These are phyloP conservation scores for Aspergillus pseudoterreus DNA, from an alignment of 2,329 filamentous ascomycete species.

Conservation along the genomic window DNA sequence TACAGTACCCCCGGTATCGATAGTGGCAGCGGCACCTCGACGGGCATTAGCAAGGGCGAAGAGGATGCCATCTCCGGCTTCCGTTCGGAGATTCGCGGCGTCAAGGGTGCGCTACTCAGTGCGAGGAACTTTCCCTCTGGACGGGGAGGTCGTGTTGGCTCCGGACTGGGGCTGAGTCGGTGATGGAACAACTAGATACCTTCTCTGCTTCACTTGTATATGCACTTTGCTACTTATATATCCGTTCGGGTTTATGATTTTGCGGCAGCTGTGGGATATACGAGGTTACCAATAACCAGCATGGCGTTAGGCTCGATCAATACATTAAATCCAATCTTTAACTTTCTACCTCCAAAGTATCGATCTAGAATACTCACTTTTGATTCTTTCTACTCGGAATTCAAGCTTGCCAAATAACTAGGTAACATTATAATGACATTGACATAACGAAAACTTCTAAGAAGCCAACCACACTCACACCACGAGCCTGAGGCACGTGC, in stretches of 20 bases:
- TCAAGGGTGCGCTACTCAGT: slow-evolving; percentile 62
- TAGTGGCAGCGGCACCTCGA: slow-evolving; percentile 10
- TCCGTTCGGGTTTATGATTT: background rate
- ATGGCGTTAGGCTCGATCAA: slow-evolving; percentile 5
- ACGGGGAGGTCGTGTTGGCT: slow-evolving; percentile 24
- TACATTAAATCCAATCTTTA: background rate
- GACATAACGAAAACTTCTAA: slow-evolving; percentile 10
- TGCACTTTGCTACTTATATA: background rate
- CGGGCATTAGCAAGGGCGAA: slow-evolving; percentile 39
- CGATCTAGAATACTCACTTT: background rate
- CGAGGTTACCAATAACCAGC: slow-evolving; percentile 1
- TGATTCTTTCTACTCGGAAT: background rate
- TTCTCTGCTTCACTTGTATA: background rate
- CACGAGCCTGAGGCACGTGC: background rate
- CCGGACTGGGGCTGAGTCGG: slow-evolving; percentile 11
- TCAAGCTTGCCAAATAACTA: background rate
- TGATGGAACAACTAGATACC: background rate
- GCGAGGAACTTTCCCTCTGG: slow-evolving; percentile 56
- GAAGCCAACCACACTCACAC: slow-evolving; percentile 1
- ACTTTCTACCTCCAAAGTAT: too few species aligned
- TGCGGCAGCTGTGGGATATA: background rate
- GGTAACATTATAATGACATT: slow-evolving; percentile 15
- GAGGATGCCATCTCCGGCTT: slow-evolving; percentile 57
- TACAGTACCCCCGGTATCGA: slow-evolving; percentile 31
- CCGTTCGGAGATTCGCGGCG: slow-evolving; percentile 58